phyloP scores from a whole-genome alignment of 2,329 filamentous ascomycete genomes.

The Biscogniauxia sp. region DNA sequence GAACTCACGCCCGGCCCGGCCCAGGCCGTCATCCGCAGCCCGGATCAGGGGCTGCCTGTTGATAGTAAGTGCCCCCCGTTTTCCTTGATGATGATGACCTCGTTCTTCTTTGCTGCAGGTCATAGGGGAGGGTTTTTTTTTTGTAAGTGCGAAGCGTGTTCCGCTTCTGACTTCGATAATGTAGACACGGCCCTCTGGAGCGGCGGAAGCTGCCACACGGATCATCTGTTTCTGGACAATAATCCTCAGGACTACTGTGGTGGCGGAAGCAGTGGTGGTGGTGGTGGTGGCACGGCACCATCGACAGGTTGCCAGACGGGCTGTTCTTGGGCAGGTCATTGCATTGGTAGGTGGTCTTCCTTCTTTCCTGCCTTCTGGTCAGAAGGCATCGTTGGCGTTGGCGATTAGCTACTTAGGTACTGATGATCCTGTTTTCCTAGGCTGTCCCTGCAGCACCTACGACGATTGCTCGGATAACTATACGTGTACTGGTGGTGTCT shows the following conservation, averaged over 20 bases:
- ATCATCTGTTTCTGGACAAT: neutral
- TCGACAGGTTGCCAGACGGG: neutral
- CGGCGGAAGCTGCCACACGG: neutral
- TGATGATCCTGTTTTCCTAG: neutral
- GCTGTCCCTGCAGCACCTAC: neutral
- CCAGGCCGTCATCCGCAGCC: constrained; percentile 31
- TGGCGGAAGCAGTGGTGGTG: neutral
- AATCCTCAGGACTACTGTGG: neutral
- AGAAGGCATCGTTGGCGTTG: neutral
- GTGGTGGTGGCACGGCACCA: neutral
- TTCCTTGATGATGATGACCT: neutral
- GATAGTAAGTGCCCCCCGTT: constrained; percentile 29
- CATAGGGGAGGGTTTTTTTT: too few relatives aligned
- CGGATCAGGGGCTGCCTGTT: constrained; percentile 29
- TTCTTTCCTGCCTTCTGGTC: neutral
- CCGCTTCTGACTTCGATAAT: too few relatives aligned
- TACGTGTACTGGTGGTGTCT: neutral
- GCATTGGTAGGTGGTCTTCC: neutral
- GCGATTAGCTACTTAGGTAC: neutral
- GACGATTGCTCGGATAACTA: neutral
- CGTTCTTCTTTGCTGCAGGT: too few relatives aligned
- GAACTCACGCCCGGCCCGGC: constrained; percentile 29
- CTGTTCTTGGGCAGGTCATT: neutral
- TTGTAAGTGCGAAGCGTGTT: too few relatives aligned
- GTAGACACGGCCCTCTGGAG: neutral